Evolutionary conservation across 208 protist species (phyloP).

Genomic region (Zelonia costaricensis): DNA sequence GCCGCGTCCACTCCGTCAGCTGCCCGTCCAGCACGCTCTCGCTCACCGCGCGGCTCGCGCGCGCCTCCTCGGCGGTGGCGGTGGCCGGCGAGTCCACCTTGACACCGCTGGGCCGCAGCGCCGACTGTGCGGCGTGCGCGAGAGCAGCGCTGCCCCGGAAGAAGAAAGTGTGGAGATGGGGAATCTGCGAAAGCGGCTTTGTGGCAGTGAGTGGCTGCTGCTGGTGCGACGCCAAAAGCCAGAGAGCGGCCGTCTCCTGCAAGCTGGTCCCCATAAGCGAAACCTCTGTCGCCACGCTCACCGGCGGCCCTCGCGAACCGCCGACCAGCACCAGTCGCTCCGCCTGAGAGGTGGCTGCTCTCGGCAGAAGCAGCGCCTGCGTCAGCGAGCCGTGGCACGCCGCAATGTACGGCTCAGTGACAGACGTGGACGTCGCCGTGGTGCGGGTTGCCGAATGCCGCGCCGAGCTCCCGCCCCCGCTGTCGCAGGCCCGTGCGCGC

Average conservation of each 20-base stretch:
- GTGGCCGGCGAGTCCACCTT: neutral
- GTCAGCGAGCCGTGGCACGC: constrained; percentile 63
- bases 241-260: constrained; percentile 41
- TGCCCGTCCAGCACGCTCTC: constrained; percentile 48
- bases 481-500: too few relatives aligned
- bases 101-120: neutral
- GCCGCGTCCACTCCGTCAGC: constrained; percentile 52
- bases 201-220: constrained; percentile 1
- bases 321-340: constrained; percentile 29
- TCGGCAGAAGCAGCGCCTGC: constrained; percentile 22
- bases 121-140: constrained; percentile 8
- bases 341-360: constrained; percentile 1
- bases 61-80: constrained; percentile 7
- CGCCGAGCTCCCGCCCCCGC: too few relatives aligned
- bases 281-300: constrained; percentile 47
- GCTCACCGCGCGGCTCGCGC: constrained; percentile 23
- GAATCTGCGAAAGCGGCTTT: constrained; percentile 2
- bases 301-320: constrained; percentile 51
- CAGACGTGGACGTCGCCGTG: neutral
- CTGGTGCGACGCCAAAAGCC: constrained; percentile 38
- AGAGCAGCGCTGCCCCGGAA: constrained; percentile 7
- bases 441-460: neutral
- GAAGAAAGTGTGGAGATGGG: constrained; percentile 7
- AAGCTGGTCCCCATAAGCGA: constrained; percentile 35
- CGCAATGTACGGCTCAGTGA: constrained; percentile 38